Percentiles rank a stretch among this genome's conserved stretches.
These are phyloP conservation scores for Arctium lappa DNA, from an alignment of 129 eudicot genomes.

Conservation along the genomic window DNA sequence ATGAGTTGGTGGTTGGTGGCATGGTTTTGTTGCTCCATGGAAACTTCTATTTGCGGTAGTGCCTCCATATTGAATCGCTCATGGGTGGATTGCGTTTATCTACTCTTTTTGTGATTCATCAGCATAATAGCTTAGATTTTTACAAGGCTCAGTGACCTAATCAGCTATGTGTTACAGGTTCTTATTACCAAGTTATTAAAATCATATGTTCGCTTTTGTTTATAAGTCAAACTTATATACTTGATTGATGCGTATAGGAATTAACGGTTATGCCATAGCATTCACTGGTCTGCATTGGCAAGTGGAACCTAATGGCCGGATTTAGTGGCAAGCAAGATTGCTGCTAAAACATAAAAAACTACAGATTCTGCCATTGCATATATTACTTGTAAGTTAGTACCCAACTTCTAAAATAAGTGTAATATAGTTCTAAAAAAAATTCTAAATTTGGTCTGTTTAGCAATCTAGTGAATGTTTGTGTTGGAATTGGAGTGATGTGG, in stretches of 20 bases:
- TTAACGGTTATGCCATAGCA: slow-evolving; percentile 74
- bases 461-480: slow-evolving; percentile 92
- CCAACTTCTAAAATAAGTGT: background rate
- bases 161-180: slow-evolving; percentile 97
- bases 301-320: slow-evolving; percentile 98
- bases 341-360: slow-evolving; percentile 84
- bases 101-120: slow-evolving; percentile 68
- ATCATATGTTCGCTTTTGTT: background rate
- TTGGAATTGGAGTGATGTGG: slow-evolving; percentile 96
- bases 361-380: slow-evolving; percentile 98
- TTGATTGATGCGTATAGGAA: slow-evolving; percentile 44
- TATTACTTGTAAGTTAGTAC: slow-evolving; percentile 82
- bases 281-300: slow-evolving; percentile 92
- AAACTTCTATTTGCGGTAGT: slow-evolving; percentile 79
- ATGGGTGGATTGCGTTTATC: slow-evolving; percentile 95
- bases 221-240: no score
- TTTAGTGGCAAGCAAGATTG: slow-evolving; percentile 95
- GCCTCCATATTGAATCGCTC: slow-evolving; percentile 90
- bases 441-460: slow-evolving; percentile 30
- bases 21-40: slow-evolving; percentile 75
- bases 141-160: slow-evolving; percentile 66
- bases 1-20: slow-evolving; percentile 31
- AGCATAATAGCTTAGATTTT: slow-evolving; percentile 83
- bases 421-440: background rate
- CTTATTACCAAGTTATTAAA: background rate